Conservation (phyloP, 2,329 filamentous ascomycete genomes). For the Pestalotiopsis fici region DNA sequence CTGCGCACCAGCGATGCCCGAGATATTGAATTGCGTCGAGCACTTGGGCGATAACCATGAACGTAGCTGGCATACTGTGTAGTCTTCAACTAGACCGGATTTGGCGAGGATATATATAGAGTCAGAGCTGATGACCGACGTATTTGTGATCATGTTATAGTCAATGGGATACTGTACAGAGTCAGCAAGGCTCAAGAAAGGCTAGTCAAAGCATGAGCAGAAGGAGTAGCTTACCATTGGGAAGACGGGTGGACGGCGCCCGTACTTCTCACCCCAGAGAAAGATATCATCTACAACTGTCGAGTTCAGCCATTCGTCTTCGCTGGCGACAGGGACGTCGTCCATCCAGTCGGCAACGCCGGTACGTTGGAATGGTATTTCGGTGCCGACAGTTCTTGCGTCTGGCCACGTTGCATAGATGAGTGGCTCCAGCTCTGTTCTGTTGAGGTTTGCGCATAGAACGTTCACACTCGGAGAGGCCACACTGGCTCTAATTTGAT, state of each 20-base stretch:
- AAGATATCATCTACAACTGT: constrained; percentile 73
- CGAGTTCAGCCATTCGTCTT: constrained; percentile 47
- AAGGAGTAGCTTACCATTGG: constrained; percentile 34
- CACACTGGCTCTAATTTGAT: constrained; percentile 67
- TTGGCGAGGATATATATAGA: constrained; percentile 70
- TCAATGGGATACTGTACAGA: constrained; percentile 49
- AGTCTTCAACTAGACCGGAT: constrained; percentile 40
- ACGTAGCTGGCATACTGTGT: constrained; percentile 68
- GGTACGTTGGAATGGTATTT: constrained; percentile 30
- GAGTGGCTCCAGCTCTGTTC: constrained; percentile 61
- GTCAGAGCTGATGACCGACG: constrained; percentile 41
- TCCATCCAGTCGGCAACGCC: constrained; percentile 36
- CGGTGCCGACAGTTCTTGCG: constrained; percentile 33
- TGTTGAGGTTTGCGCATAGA: constrained; percentile 67
- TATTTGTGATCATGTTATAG: constrained; percentile 69
- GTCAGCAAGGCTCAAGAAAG: not conserved
- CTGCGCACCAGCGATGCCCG: constrained; percentile 56
- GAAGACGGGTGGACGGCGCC: constrained; percentile 55
- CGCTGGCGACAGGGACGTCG: constrained; percentile 34
- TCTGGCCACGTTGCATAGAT: constrained; percentile 64
- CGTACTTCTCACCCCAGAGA: constrained; percentile 58
- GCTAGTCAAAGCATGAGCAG: constrained; percentile 13
- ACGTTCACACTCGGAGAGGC: constrained; percentile 73
- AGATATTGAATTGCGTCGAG: constrained; percentile 61
- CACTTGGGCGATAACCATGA: constrained; percentile 67